Evolutionary conservation across 129 eudicot species (phyloP), one percentile per base, ranked within the genome.

Genomic region (carrot (Daucus carota)): DNA sequence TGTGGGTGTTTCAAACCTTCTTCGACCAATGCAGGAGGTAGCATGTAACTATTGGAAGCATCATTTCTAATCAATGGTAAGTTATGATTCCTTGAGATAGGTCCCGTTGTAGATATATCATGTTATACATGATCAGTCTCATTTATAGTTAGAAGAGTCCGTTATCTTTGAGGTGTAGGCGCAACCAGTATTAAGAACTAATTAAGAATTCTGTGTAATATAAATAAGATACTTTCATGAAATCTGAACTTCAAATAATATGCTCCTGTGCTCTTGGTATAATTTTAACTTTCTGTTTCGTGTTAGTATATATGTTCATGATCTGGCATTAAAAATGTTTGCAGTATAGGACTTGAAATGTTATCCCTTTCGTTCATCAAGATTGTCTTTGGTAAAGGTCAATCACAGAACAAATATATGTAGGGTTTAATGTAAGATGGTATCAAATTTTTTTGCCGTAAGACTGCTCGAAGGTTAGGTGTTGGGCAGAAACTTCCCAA

Each of bases 1-100:
- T 89, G 98, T 57, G 98, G 93, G 50, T 93, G 97, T 80, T 85
- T 93, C 48, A 87, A 84, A 41, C 88, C 96, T 11, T 72, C 93
- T 3, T 63, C 70, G 70, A 52, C 69, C 17, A 81, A 76, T 44
- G 78, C 78, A 67, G 83, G 74, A 3, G 85, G 84, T 84, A 71
- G 75, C 75, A 46, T 28, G 32, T 82, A 70, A 78, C 67, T 57
- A 28, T 41, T 12, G 7, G 18, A 11, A 33, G 18, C 47, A 40
- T 70, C 41, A 12, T 31, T 46, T 77, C 59, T 34, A 48, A 8
- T 42, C 43, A 17, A 4, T 22, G 36, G 16, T 60, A 71, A 52
- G 76, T 78, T 50, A 36, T 57, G 0, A 41, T 40, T 44, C 40
- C 70, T 57, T 50, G 70, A 57, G 28, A 45, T 38, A 57, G 52